Conservation (phyloP, 176 grass and related monocot genomes). For the Bolboschoenus planiculmis region DNA sequence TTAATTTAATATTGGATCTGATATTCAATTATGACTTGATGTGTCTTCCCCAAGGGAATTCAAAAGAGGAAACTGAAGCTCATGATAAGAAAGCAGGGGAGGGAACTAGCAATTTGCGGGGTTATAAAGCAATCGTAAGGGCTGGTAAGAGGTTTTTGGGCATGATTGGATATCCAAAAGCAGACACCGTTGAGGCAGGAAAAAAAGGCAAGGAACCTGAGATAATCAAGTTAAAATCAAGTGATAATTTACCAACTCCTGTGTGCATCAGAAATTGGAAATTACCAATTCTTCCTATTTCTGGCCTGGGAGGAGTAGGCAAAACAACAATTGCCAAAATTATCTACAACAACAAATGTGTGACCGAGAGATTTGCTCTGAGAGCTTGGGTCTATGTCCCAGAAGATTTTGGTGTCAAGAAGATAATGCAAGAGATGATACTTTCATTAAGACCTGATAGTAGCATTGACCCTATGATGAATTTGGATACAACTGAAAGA, state of each 20-base stretch:
- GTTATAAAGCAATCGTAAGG: too few species aligned
- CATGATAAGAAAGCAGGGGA: too few species aligned
- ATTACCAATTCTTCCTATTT: background rate
- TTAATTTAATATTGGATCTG: background rate
- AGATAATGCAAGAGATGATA: background rate
- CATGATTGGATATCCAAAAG: too few species aligned
- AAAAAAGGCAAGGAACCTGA: too few species aligned
- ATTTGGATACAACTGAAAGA: too few species aligned
- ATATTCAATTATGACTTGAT: background rate
- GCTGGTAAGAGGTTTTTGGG: too few species aligned
- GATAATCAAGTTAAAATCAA: too few species aligned
- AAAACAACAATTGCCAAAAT: conserved; percentile 9
- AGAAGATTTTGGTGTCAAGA: background rate
- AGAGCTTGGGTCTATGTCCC: conserved; percentile 5
- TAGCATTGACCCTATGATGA: too few species aligned
- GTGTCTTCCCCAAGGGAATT: too few species aligned
- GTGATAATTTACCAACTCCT: background rate
- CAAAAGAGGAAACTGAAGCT: too few species aligned
- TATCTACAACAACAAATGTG: background rate
- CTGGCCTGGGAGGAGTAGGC: conserved; percentile 9
- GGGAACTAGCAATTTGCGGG: too few species aligned
- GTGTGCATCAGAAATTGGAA: background rate
- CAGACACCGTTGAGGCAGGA: too few species aligned
- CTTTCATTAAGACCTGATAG: background rate
- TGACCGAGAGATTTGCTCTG: background rate